Base-by-base conservation (phyloP, 768 basidiomycete genomes). In the Vararia minispora region DNA sequence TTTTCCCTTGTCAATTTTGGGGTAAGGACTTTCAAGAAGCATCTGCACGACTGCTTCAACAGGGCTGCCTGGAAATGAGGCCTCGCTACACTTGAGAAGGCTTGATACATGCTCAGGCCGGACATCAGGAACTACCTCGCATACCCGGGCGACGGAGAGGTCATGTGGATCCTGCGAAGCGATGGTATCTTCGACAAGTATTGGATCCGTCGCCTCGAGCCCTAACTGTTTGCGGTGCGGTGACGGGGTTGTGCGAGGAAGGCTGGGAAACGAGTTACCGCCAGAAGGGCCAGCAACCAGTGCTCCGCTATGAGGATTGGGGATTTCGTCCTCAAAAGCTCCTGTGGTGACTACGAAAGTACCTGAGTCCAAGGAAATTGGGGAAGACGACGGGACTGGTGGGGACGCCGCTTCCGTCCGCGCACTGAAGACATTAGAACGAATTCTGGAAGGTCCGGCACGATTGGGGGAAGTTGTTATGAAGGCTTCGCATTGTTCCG, bases 121-220 rank as follows among this genome's bases (percentile, higher is more conserved):
- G 17, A 84, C 78, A 47, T 85, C 79, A 0, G 84, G 84, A 10
- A 85, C 54, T 31, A 87, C 69, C 48, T 83, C 79, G 26, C 80
- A 60, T 22, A 84, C 64, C 28, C 64, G 72, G 1, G 70, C 64
- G 22, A 79, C 42, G 30, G 51, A 57, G 13, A 24, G 48, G 32
- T 59, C 59, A n/a, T 39, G 30, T 4, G 34, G 9, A 12, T 39
- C 41, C 40, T 37, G 30, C 21, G 20, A 21, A n/a, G n/a, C 18
- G 24, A 20, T 28, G 8, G 18, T 24, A 16, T 25, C 24, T 17
- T 38, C 39, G n/a, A 18, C 9, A 8, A 17, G 9, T 23, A 6
- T 17, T 36, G 29, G 18, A 13, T 21, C 23, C 25, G 12, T 20
- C 18, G 14, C 12, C 16, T 9, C 17, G 31, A 33, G 13, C 6